phyloP scores from a whole-genome alignment of 352 stramenopile species.

The Blastocystis sp. region DNA sequence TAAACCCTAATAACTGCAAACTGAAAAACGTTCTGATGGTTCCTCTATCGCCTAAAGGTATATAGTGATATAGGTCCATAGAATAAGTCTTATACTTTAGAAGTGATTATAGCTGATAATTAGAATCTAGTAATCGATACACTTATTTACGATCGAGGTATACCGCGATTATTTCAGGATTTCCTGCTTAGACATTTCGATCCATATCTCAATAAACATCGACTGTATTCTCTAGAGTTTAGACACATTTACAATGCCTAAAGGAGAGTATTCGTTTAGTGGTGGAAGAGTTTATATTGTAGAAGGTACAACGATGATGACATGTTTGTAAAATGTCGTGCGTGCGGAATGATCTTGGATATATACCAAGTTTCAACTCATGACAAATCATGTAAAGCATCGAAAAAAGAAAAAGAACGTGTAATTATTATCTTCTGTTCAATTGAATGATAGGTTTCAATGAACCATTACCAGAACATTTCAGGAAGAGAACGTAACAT shows the following conservation, averaged over 20 bases:
- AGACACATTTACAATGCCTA: neutral
- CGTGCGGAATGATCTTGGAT: slow-evolving; percentile 49
- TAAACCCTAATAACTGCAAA: too few species aligned
- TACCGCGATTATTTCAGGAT: neutral
- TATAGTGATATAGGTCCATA: too few species aligned
- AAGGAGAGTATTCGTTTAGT: neutral
- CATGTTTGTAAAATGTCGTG: slow-evolving; percentile 24
- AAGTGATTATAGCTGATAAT: too few species aligned
- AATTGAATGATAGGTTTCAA: neutral
- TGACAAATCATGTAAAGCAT: slow-evolving; percentile 16
- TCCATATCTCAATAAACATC: neutral
- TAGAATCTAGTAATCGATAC: too few species aligned
- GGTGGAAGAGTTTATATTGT: neutral
- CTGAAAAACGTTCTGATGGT: too few species aligned
- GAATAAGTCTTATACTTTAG: too few species aligned
- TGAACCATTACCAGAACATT: neutral
- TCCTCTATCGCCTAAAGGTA: too few species aligned
- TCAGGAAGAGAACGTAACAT: slow-evolving; percentile 38
- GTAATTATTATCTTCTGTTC: neutral
- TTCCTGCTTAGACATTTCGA: neutral
- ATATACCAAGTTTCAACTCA: neutral
- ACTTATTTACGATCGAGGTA: neutral
- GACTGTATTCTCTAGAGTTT: neutral
- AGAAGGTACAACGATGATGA: slow-evolving; percentile 59
- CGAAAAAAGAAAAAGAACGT: slow-evolving; percentile 29